Conservation (phyloP, 306 rosid genomes). For the Casuarina equisetifolia region DNA sequence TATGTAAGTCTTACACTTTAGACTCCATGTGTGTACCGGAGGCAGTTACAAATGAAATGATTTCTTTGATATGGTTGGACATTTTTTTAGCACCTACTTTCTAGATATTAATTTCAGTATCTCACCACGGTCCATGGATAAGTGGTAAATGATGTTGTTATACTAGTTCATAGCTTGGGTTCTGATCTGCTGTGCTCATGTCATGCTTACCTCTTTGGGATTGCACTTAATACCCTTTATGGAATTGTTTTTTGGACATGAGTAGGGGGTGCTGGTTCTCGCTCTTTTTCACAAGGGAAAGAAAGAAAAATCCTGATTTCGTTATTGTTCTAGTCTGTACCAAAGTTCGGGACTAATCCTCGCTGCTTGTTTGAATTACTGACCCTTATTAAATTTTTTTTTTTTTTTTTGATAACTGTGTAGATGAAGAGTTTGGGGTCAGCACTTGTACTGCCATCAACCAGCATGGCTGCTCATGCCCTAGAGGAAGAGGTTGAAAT, state of each 20-base stretch:
- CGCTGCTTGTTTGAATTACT: not conserved
- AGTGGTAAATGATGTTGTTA: not conserved
- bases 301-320: not conserved
- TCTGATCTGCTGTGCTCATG: not conserved
- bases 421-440: slow-evolving; percentile 57
- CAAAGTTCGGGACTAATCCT: slow-evolving; percentile 1
- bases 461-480: slow-evolving; percentile 86
- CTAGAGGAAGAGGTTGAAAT: slow-evolving; percentile 74
- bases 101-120: not conserved
- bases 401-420: slow-evolving; percentile 22
- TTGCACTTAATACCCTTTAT: not conserved
- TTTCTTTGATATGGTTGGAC: slow-evolving; percentile 5
- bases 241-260: not conserved
- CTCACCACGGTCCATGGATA: not conserved
- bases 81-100: not conserved
- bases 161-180: not conserved
- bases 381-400: not conserved
- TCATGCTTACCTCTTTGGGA: not conserved
- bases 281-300: not conserved
- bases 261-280: not conserved
- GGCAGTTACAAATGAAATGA: slow-evolving; percentile 14
- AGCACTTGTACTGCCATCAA: slow-evolving; percentile 52
- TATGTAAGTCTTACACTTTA: slow-evolving; percentile 6
- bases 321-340: not conserved
- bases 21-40: slow-evolving; percentile 8